Conservation (phyloP, 129 eudicot genomes). For the Lactuca sativa region DNA sequence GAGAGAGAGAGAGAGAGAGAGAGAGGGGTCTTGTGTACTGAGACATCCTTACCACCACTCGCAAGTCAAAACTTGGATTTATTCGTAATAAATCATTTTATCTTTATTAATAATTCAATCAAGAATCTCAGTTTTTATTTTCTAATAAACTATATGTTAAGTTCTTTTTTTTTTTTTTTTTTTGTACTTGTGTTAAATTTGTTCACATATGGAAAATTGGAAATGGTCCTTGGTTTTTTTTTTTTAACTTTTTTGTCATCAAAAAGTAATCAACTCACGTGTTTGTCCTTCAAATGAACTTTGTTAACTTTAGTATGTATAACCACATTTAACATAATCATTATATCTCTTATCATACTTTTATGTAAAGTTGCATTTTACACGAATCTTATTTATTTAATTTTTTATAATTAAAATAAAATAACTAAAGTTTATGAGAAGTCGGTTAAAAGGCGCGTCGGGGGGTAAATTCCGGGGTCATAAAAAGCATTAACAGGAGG, state of each 20-base stretch:
- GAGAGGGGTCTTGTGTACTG: conserved; percentile 21
- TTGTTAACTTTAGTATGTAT: neutral
- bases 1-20: conserved; percentile 17
- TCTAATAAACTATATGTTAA: neutral
- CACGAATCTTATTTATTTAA: no score
- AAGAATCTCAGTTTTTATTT: conserved; percentile 16
- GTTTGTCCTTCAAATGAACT: neutral
- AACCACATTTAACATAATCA: no score
- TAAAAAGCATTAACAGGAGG: no score
- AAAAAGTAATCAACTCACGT: neutral
- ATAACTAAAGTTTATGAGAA: no score
- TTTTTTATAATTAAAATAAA: no score
- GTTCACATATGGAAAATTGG: neutral
- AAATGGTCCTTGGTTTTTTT: neutral
- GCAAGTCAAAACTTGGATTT: conserved; percentile 39
- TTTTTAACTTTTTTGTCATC: neutral
- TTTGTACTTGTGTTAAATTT: neutral
- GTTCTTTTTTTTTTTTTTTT: no score
- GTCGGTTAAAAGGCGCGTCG: no score
- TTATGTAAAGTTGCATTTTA: no score
- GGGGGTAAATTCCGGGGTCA: no score
- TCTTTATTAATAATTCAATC: neutral
- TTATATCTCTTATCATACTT: no score
- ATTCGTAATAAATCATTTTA: neutral
- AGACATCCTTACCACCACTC: conserved; percentile 50